phyloP scores from a whole-genome alignment of 2,329 filamentous ascomycete species.

The Calonectria hongkongensis region DNA sequence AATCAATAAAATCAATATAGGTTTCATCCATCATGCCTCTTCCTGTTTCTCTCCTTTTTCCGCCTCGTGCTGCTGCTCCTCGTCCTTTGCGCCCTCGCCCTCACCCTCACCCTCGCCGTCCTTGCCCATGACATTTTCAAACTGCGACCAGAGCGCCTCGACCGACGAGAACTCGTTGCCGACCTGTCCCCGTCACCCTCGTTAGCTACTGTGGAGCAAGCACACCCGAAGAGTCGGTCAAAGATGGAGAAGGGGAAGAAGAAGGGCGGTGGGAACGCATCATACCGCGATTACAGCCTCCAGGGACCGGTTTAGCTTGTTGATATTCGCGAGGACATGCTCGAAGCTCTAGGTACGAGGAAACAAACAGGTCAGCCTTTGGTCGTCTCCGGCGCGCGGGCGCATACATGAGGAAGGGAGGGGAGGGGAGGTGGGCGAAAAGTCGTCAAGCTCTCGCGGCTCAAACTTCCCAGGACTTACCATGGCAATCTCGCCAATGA shows the following conservation, averaged over 20 bases:
- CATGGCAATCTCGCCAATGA: constrained; percentile 83
- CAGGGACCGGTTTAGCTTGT: constrained; percentile 92
- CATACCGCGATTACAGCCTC: constrained; percentile 92
- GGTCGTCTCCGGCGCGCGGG: neutral
- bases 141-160: constrained; percentile 96
- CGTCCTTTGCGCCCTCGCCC: constrained; percentile 47
- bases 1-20: constrained; percentile 32
- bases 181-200: constrained; percentile 70
- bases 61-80: constrained; percentile 41
- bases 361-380: neutral
- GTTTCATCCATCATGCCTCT: constrained; percentile 34
- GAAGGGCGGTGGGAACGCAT: no score
- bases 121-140: constrained; percentile 95
- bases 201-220: constrained; percentile 10
- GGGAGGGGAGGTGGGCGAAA: neutral
- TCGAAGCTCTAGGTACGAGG: constrained; percentile 80
- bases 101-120: constrained; percentile 63
- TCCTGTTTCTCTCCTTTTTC: constrained; percentile 43
- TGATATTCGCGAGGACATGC: constrained; percentile 95
- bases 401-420: neutral
- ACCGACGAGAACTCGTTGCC: constrained; percentile 99
- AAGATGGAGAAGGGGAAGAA: neutral
- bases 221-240: constrained; percentile 14
- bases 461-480: constrained; percentile 64
- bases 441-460: neutral